phyloP scores from a whole-genome alignment of 306 rosid species.

The Cicer yamashitae region DNA sequence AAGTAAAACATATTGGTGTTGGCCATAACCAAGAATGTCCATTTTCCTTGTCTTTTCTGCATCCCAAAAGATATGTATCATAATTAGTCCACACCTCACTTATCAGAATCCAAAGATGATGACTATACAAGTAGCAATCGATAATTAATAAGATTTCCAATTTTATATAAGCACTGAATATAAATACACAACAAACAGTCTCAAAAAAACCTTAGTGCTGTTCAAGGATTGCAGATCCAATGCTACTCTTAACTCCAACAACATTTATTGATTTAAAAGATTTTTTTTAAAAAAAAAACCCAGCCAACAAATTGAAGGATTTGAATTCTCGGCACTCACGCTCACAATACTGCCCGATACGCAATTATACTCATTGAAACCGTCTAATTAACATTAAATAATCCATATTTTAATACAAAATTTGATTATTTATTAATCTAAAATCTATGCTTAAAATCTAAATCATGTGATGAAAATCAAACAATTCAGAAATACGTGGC shows the following conservation, averaged over 20 bases:
- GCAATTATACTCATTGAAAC: too few relatives aligned
- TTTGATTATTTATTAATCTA: too few relatives aligned
- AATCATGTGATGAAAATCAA: too few relatives aligned
- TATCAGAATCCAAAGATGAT: conserved; percentile 50
- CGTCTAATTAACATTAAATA: too few relatives aligned
- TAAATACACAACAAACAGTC: background rate
- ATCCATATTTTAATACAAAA: too few relatives aligned
- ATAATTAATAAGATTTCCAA: conserved; percentile 24
- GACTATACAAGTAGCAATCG: conserved; percentile 22
- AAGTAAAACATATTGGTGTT: conserved; percentile 6
- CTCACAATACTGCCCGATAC: too few relatives aligned
- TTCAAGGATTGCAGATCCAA: background rate
- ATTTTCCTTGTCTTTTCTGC: conserved; percentile 37
- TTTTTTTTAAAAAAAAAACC: background rate
- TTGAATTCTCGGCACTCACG: too few relatives aligned
- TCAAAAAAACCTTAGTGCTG: background rate
- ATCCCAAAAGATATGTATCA: conserved; percentile 42
- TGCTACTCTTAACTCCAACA: conserved; percentile 14
- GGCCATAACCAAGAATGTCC: conserved; percentile 31
- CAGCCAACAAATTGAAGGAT: background rate
- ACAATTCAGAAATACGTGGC: too few relatives aligned
- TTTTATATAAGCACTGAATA: conserved; percentile 18
- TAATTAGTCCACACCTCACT: conserved; percentile 41
- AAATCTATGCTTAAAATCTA: too few relatives aligned
- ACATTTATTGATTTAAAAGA: background rate